A percentile compares a stretch with the other conserved stretches of the same genome.
Evolutionary conservation across 1,139 yeast species (phyloP).

Genomic region (Saccharomycopsis phalli): DNA sequence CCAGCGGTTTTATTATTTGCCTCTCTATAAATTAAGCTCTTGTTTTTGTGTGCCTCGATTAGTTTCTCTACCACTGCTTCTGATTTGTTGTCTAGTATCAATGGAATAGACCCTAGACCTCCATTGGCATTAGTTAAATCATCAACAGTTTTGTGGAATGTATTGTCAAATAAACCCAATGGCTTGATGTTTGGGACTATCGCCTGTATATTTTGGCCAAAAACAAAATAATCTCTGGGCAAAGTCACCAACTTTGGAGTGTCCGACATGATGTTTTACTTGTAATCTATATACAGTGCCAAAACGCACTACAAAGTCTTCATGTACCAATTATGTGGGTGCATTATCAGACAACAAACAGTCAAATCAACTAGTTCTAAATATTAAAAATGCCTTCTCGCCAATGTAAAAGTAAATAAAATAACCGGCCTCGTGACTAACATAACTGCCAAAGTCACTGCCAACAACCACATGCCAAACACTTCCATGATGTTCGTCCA

Average conservation of each 20-base stretch:
- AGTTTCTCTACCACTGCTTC: slow-evolving; percentile 4
- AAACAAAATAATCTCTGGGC: too few relatives aligned
- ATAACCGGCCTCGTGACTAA: slow-evolving; percentile 78
- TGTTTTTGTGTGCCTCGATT: slow-evolving; percentile 7
- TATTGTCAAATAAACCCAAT: too few relatives aligned
- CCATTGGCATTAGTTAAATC: neutral
- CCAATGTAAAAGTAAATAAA: slow-evolving; percentile 83
- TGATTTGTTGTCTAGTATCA: slow-evolving; percentile 4
- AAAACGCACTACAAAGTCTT: too few relatives aligned
- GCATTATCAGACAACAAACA: too few relatives aligned
- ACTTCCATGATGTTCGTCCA: slow-evolving; percentile 60
- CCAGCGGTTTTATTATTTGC: slow-evolving; percentile 5
- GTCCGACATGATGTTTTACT: too few relatives aligned
- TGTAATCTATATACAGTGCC: too few relatives aligned
- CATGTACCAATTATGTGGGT: too few relatives aligned
- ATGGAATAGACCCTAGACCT: slow-evolving; percentile 10
- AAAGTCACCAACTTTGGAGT: too few relatives aligned
- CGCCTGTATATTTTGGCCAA: too few relatives aligned
- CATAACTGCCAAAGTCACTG: slow-evolving; percentile 84
- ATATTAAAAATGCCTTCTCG: slow-evolving; percentile 68
- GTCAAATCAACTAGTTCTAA: slow-evolving; percentile 43
- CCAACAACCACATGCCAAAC: slow-evolving; percentile 98
- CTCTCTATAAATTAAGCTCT: too few relatives aligned
- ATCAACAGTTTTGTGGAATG: too few relatives aligned
- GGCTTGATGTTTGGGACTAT: too few relatives aligned